These are phyloP conservation scores for Sanguinoderma infundibulare DNA, from an alignment of 1,284 basidiomycete genomes.

Conservation along the genomic window DNA sequence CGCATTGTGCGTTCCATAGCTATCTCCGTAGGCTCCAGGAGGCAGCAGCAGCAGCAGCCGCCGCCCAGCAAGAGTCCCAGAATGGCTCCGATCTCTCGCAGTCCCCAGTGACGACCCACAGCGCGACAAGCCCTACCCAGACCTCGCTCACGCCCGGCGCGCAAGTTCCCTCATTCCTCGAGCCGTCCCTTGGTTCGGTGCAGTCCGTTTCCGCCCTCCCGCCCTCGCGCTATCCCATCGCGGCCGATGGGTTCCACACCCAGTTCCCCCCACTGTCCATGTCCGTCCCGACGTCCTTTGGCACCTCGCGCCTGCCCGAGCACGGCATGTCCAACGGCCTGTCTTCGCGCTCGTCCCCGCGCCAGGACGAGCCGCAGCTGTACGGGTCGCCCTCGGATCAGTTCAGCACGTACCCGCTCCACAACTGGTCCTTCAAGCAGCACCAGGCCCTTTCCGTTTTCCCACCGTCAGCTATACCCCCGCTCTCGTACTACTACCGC, in stretches of 20 bases:
- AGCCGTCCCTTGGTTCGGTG: conserved; percentile 48
- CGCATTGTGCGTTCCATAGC: conserved; percentile 41
- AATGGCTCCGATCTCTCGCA: conserved; percentile 45
- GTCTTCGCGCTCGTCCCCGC: conserved; percentile 28
- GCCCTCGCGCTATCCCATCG: conserved; percentile 72
- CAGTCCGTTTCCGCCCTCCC: conserved; percentile 51
- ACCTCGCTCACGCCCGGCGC: conserved; percentile 47
- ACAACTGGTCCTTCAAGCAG: conserved; percentile 75
- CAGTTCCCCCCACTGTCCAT: conserved; percentile 51
- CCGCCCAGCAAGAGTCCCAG: conserved; percentile 39
- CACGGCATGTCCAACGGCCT: conserved; percentile 20
- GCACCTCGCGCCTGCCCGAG: conserved; percentile 27
- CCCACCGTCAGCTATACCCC: conserved; percentile 60
- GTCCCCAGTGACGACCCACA: conserved; percentile 50
- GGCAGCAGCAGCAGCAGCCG: conserved; percentile 64
- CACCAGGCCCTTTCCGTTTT: conserved; percentile 55
- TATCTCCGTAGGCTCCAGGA: conserved; percentile 82
- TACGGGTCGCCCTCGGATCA: conserved; percentile 52
- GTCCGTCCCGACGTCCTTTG: conserved; percentile 43
- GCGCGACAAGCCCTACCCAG: conserved; percentile 54
- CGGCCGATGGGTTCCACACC: conserved; percentile 65
- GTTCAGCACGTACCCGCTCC: conserved; percentile 65
- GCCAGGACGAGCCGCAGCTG: conserved; percentile 46
- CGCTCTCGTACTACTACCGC: conserved; percentile 71
- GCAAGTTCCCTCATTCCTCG: conserved; percentile 56